Conservation (phyloP, 106 monocot species). For the Amphibolis antarctica region DNA sequence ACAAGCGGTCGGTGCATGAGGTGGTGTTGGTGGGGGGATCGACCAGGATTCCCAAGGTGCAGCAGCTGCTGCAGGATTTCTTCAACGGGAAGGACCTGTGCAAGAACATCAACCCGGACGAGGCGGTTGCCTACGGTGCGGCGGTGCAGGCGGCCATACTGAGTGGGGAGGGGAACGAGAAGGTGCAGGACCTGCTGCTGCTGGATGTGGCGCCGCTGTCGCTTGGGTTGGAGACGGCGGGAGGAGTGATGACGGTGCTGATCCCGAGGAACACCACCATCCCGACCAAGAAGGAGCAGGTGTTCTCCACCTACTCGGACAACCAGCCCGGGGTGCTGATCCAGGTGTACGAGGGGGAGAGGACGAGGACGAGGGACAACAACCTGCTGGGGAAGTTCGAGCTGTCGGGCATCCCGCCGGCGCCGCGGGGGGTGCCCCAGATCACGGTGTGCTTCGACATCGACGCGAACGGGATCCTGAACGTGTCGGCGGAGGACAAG, state of each 20-base stretch:
- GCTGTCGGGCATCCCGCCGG: slow-evolving; percentile 23
- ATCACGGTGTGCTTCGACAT: slow-evolving; percentile 19
- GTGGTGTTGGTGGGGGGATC: slow-evolving; percentile 67
- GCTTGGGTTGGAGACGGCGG: slow-evolving; percentile 3
- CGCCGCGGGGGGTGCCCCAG: slow-evolving; percentile 8
- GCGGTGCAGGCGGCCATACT: slow-evolving; percentile 57
- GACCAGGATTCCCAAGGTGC: slow-evolving; percentile 64
- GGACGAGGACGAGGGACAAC: slow-evolving; percentile 15
- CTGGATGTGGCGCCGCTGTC: slow-evolving; percentile 53
- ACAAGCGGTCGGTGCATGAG: slow-evolving; percentile 55
- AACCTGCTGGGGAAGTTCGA: slow-evolving; percentile 18
- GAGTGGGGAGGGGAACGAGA: slow-evolving; percentile 57
- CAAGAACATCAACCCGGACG: slow-evolving; percentile 66
- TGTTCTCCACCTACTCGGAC: too few species aligned
- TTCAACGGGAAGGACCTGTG: slow-evolving; percentile 78
- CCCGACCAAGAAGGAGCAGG: slow-evolving; percentile 20
- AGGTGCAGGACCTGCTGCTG: slow-evolving; percentile 55
- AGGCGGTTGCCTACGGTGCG: slow-evolving; percentile 58
- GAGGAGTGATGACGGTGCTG: slow-evolving; percentile 17
- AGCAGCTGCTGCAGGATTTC: slow-evolving; percentile 64
- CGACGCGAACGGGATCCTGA: too few species aligned
- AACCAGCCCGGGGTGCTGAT: too few species aligned
- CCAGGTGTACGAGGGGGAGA: slow-evolving; percentile 21
- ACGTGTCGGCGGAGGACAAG: slow-evolving; percentile 21
- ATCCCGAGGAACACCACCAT: slow-evolving; percentile 18